phyloP scores from a whole-genome alignment of 225 moss, liverwort and hornwort genomes.

The Bryoerythrophyllum caledonicum region DNA sequence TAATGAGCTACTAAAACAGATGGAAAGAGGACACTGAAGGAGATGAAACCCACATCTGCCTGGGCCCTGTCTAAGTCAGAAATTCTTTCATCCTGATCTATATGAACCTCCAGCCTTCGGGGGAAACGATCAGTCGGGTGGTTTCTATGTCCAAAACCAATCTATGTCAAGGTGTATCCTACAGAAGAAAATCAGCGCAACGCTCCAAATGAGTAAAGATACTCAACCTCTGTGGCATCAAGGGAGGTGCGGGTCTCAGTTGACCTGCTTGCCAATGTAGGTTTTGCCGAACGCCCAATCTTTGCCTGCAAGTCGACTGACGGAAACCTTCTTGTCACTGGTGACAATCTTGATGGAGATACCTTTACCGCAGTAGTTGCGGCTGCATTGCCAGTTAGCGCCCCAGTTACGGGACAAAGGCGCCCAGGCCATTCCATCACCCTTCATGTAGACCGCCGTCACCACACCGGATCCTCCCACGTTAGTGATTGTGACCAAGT shows the following conservation, averaged over 20 bases:
- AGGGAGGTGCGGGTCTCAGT: constrained; percentile 1
- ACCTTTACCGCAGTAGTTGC: constrained; percentile 40
- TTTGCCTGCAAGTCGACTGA: constrained; percentile 23
- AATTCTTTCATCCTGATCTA: not conserved
- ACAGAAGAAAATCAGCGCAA: not conserved
- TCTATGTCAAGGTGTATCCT: not conserved
- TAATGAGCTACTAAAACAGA: constrained; percentile 31
- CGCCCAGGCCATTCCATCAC: constrained; percentile 29
- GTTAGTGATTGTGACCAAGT: constrained; percentile 47
- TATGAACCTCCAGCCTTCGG: constrained; percentile 8
- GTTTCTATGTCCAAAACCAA: constrained; percentile 4
- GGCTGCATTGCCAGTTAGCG: constrained; percentile 49
- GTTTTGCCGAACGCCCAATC: constrained; percentile 59
- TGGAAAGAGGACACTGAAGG: not conserved
- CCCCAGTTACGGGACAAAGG: constrained; percentile 51
- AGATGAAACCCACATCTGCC: not conserved
- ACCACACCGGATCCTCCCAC: constrained; percentile 61
- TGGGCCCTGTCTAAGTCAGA: not conserved
- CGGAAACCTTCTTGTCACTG: constrained; percentile 37
- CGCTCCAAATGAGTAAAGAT: not conserved
- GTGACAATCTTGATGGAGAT: constrained; percentile 49
- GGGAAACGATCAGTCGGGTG: not conserved
- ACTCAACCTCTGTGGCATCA: constrained; percentile 18
- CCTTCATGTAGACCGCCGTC: constrained; percentile 36
- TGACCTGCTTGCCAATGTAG: constrained; percentile 41